Evolutionary conservation across 2,329 filamentous ascomycete species (phyloP).

Genomic region (Aspergillus pseudotamarii): DNA sequence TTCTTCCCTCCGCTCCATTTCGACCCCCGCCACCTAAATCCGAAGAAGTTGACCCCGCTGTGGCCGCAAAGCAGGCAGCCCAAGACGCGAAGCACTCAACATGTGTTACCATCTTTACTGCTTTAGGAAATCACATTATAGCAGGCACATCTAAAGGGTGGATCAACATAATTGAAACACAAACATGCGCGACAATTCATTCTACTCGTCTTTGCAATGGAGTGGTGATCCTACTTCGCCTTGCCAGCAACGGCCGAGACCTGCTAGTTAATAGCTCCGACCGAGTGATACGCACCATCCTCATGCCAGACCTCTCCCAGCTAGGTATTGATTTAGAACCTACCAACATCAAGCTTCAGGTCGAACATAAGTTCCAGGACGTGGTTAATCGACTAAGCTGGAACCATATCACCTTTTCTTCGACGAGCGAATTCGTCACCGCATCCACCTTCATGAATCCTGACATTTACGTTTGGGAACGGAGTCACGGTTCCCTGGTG

Average conservation of each 20-base stretch:
- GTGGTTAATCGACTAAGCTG: slow-evolving; percentile 92
- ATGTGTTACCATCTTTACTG: slow-evolving; percentile 87
- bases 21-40: slow-evolving; percentile 66
- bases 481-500: slow-evolving; percentile 87
- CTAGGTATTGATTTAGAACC: slow-evolving; percentile 67
- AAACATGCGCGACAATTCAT: slow-evolving; percentile 79
- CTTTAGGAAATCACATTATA: slow-evolving; percentile 82
- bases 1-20: slow-evolving; percentile 79
- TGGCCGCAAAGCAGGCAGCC: slow-evolving; percentile 80
- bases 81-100: slow-evolving; percentile 95
- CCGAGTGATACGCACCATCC: slow-evolving; percentile 89
- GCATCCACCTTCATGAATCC: slow-evolving; percentile 98
- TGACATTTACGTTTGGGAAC: slow-evolving; percentile 98
- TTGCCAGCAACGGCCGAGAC: slow-evolving; percentile 82
- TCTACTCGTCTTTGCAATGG: slow-evolving; percentile 86
- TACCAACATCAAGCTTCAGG: slow-evolving; percentile 82
- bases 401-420: slow-evolving; percentile 96
- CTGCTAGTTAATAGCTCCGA: slow-evolving; percentile 92
- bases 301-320: slow-evolving; percentile 73
- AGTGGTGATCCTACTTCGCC: slow-evolving; percentile 82
- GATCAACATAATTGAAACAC: slow-evolving; percentile 89
- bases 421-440: slow-evolving; percentile 91
- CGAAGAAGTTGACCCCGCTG: slow-evolving; percentile 61
- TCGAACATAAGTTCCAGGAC: slow-evolving; percentile 98
- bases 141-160: slow-evolving; percentile 94